Evolutionary conservation across 1,284 basidiomycete genomes (phyloP).

Genomic region (Malassezia dermatis): DNA sequence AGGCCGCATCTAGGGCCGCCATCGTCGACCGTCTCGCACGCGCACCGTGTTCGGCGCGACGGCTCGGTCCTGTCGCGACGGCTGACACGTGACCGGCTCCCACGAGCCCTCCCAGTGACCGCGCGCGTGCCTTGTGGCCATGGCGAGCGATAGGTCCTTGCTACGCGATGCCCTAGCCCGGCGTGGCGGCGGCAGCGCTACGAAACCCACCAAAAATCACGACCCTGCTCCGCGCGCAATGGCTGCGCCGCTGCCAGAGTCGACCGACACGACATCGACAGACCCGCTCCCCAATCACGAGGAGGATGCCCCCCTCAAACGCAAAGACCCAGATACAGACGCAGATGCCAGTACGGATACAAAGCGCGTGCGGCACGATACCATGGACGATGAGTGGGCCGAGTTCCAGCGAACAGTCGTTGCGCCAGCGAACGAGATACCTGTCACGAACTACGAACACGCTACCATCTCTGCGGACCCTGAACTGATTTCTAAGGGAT

Average conservation of each 20-base stretch:
- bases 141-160: background rate
- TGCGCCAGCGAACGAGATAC: background rate
- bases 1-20: background rate
- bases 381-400: conserved; percentile 31
- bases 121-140: background rate
- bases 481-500: conserved; percentile 9
- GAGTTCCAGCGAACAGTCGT: conserved; percentile 26
- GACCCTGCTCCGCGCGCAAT: background rate
- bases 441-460: conserved; percentile 6
- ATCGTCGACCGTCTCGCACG: conserved; percentile 1
- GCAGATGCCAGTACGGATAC: background rate
- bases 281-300: background rate
- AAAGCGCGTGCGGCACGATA: conserved; percentile 5
- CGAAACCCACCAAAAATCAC: background rate
- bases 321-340: conserved; percentile 5
- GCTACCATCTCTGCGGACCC: conserved; percentile 30
- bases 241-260: background rate
- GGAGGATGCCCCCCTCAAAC: background rate
- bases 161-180: background rate
- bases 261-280: background rate
- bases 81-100: background rate
- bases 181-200: background rate
- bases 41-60: background rate
- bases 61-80: background rate
- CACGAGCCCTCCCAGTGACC: background rate